Conservation (phyloP, 768 basidiomycete species). For the Phylloporus rhodoxanthus region DNA sequence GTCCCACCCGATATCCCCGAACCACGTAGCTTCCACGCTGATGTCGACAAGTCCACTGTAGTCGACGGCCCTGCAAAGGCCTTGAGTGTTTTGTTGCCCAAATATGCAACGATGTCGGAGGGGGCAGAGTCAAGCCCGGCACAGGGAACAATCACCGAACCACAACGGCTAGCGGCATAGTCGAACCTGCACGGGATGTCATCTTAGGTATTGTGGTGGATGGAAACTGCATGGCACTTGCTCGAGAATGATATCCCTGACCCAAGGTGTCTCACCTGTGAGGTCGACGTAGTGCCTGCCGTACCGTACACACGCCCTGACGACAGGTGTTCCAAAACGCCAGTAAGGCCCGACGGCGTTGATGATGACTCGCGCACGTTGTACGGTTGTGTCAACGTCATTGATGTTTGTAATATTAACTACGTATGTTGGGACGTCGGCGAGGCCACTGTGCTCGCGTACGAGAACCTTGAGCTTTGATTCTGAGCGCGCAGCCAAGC, state of each 20-base stretch:
- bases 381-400: conserved; percentile 54
- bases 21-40: conserved; percentile 38
- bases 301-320: conserved; percentile 68
- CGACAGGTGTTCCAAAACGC: conserved; percentile 66
- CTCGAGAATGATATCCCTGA: conserved; percentile 55
- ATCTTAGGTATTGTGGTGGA: conserved; percentile 4
- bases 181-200: conserved; percentile 49
- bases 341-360: conserved; percentile 75
- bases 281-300: conserved; percentile 85
- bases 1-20: conserved; percentile 33
- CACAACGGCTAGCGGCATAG: conserved; percentile 61
- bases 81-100: conserved; percentile 67
- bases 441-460: conserved; percentile 37
- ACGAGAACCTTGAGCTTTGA: conserved; percentile 53
- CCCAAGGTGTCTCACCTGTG: conserved; percentile 67
- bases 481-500: conserved; percentile 63
- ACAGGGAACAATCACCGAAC: conserved; percentile 71
- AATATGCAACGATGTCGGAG: conserved; percentile 61
- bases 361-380: conserved; percentile 59
- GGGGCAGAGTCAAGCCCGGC: conserved; percentile 78
- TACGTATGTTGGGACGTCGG: conserved; percentile 41
- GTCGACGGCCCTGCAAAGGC: conserved; percentile 31
- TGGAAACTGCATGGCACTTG: conserved; percentile 29
- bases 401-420: conserved; percentile 54
- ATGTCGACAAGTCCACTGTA: conserved; percentile 50